Evolutionary conservation across 805 yeast genomes (phyloP).

Genomic region (Kazachstania viticola): DNA sequence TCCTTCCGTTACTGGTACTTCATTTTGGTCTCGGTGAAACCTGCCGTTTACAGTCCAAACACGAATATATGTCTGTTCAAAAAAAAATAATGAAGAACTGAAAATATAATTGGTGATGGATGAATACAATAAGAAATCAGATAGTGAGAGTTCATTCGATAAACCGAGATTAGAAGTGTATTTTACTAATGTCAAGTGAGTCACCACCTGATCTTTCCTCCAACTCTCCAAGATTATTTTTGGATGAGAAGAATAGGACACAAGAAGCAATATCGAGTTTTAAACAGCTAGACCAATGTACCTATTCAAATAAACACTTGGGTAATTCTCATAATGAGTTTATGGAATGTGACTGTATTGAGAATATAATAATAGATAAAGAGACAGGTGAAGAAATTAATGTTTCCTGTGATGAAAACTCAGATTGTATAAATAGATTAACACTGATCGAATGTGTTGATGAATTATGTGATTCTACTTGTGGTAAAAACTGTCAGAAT

Average conservation of each 20-base stretch:
- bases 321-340: slow-evolving; percentile 60
- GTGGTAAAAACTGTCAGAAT: slow-evolving; percentile 74
- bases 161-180: no score
- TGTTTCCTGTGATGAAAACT: slow-evolving; percentile 75
- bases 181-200: no score
- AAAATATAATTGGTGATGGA: no score
- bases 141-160: no score
- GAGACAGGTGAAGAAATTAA: slow-evolving; percentile 28
- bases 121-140: no score
- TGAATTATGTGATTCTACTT: slow-evolving; percentile 40
- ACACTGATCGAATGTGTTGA: slow-evolving; percentile 87
- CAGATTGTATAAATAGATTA: slow-evolving; percentile 84
- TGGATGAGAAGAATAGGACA: slow-evolving; percentile 44
- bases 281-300: slow-evolving; percentile 42
- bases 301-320: slow-evolving; percentile 47
- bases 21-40: no score
- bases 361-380: slow-evolving; percentile 11
- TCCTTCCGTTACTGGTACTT: no score
- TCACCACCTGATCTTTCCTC: no score
- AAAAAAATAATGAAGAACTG: no score
- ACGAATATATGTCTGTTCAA: no score
- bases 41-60: no score
- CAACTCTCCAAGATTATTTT: slow-evolving; percentile 10
- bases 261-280: slow-evolving; percentile 57
- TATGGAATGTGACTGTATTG: slow-evolving; percentile 85